Percentiles rank a stretch among this genome's conserved stretches.
Evolutionary conservation across 1,284 basidiomycete genomes (phyloP).

Genomic region (Coriolopsis trogii): DNA sequence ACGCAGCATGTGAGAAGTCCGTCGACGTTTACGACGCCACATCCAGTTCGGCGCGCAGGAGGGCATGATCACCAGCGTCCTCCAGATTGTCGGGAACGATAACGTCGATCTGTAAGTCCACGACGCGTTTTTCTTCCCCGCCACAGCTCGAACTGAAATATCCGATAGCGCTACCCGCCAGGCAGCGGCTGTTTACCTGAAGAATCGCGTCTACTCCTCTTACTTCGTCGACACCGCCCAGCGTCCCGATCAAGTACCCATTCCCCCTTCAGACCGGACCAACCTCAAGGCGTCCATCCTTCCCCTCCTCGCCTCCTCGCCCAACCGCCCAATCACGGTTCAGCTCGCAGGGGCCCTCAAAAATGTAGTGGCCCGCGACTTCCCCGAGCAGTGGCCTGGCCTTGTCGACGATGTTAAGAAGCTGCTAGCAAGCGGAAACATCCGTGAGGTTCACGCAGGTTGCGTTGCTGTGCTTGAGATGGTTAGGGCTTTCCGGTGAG

Average conservation of each 20-base stretch:
- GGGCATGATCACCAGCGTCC: constrained; percentile 76
- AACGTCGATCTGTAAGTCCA: constrained; percentile 73
- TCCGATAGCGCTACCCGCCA: constrained; percentile 69
- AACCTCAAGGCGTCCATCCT: constrained; percentile 70
- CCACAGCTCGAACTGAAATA: constrained; percentile 10
- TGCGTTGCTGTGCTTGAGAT: constrained; percentile 76
- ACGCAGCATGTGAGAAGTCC: constrained; percentile 2
- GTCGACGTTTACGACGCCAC: constrained; percentile 7
- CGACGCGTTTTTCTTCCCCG: constrained; percentile 39
- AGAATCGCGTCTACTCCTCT: constrained; percentile 75
- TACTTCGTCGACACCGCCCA: constrained; percentile 55
- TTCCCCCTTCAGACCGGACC: constrained; percentile 67
- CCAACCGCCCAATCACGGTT: constrained; percentile 68
- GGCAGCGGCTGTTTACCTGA: constrained; percentile 81
- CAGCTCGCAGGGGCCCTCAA: constrained; percentile 77
- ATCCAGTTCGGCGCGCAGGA: constrained; percentile 72
- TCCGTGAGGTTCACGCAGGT: constrained; percentile 77
- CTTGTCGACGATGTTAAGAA: constrained; percentile 65
- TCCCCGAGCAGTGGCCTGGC: constrained; percentile 73
- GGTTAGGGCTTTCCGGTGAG: constrained; percentile 69
- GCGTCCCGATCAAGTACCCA: constrained; percentile 61
- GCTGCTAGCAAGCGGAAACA: constrained; percentile 63
- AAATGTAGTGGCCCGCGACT: constrained; percentile 71
- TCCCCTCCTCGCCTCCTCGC: constrained; percentile 66
- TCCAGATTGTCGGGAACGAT: constrained; percentile 82